Evolutionary conservation across 257 asterid species (phyloP), one percentile per base, ranked within the genome.

Genomic region (Fraxinus americana): DNA sequence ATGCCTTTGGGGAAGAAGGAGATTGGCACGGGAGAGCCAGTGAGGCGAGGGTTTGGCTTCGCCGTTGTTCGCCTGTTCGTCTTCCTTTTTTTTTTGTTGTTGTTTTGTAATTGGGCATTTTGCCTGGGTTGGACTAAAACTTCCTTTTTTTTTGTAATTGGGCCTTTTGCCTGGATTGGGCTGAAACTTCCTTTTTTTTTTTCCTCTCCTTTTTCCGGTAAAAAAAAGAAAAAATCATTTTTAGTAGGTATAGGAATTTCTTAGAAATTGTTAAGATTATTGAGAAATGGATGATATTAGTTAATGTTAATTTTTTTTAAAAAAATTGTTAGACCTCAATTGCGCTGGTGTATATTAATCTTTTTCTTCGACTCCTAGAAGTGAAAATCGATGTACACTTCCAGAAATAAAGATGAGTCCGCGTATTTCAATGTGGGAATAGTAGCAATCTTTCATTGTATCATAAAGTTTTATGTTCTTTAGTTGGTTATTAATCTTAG

Each of bases 371-470:
- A 61, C 32, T 61, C 68, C 23, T 61, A 61, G 67, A 61, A 23
- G 23, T 71, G 75, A 39, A 70, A 41, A 39, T 12, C 12, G 59
- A 43, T 12, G 63, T 12, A 52, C 73, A 17, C 39, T 19, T 66
- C 10, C 7, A 36, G 67, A n/a, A 75, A 67, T 69, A 21, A 43
- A 57, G 25, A 16, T 43, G 21, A 1, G 3, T n/a, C 72, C 54
- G 43, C 73, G 10, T 57, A 72, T 30, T 39, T 82, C 69, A 65
- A 23, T 21, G 3, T 30, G 72, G 79, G 57, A 41, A 50, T 69
- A 41, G 38, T 59, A 25, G 45, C 48, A 27, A 76, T 11, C 70
- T 75, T 61, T 75, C 61, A 17, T 76, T 0, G 75, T 68, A 23
- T 25, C 23, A 63, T 30, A n/a, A 21, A 39, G 27, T 75, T 52